Evolutionary conservation across 2,329 filamentous ascomycete species (phyloP), one percentile per base, ranked within the genome.

Genomic region (Boeremia exigua): DNA sequence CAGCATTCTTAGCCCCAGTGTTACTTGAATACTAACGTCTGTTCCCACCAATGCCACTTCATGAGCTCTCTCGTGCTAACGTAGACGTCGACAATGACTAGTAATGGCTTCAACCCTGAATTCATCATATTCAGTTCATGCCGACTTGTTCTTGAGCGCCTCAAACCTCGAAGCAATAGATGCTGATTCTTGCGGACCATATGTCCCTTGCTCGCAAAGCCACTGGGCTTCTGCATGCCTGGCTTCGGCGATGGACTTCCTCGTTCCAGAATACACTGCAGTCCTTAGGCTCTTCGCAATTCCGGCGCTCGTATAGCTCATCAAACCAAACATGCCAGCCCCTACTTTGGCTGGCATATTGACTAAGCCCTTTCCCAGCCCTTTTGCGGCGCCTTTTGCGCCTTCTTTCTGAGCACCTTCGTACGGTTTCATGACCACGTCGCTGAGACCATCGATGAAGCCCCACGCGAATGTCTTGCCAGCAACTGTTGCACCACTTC

Each of bases 361-460:
- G 5, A 43, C 23, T 4, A 50, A 19, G 4, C 75, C 77, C 46
- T 75, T 78, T 1, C 67, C 70, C 0, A 77, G 34, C 0, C 75
- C 65, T 38, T 67, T 67, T 2, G 53, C 70, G 6, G 92, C 78
- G 1, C 92, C 92, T 5, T 77, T 79, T 2, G 76, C 67, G 2
- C 86, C 86, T 53, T 85, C 83, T 55, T 88, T 84, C 64, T 82
- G 82, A 11, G 83, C 84, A 12, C 86, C 91, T 53, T 82, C 82
- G 1, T 87, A 72, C 0, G 92, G 92, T 61, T 94, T 90, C 0
- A 85, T 91, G 6, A 92, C 81, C 2, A 96, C 77, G 0, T 90
- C 91, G 1, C 90, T 86, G 23, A 93, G 83, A 1, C 90, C 91
- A 66, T 94, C 90, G 67, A 85, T 91, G 32, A 95, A 78, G 0